Base-by-base conservation (phyloP, 2,329 filamentous ascomycete species). In the Fusarium protoensiforme region DNA sequence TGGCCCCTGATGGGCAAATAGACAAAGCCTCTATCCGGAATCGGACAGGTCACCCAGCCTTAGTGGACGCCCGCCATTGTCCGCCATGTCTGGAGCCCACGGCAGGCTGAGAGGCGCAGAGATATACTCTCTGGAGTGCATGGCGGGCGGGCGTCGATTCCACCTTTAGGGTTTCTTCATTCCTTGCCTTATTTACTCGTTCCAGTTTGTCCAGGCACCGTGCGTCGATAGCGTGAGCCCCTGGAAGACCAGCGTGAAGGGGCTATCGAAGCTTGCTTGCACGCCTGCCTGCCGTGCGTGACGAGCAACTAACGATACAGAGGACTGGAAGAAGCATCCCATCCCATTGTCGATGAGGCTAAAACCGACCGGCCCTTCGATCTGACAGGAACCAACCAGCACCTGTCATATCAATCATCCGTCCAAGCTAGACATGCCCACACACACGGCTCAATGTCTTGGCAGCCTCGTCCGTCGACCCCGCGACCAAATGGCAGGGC, bases 401-500 rank as follows among this genome's bases (percentile, higher is more conserved):
- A 22, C 27, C 57, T 33, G 36, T 43, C 57, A 60, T 46, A 24
- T 31, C 24, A 51, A n/a, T 16, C 46, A 48, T 31, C 57, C 38
- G n/a, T 60, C 57, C 13, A 41, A 60, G 20, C 24, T 22, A 41
- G 22, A 33, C 38, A 33, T 46, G 29, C 22, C 58, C 38, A 61
- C 57, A 41, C 57, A 61, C 38, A 41, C 57, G 7, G 29, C 57
- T 43, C 57, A 31, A 51, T 43, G 29, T n/a, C 39, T 61, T 61
- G 59, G 59, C 59, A 61, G 41, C 59, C 59, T 61, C 59, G 27
- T 29, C 24, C 24, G 41, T 38, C 38, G 24, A 43, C 56, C 56
- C 56, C 56, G 10, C 39, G 39, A 61, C 39, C 58, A 43, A 27
- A 33, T 29, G 18, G 16, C 20, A 22, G 31, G 35, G 33, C 31